These are phyloP conservation scores for Ganoderma multipileum DNA, from an alignment of 1,284 basidiomycete species.

Conservation along the genomic window DNA sequence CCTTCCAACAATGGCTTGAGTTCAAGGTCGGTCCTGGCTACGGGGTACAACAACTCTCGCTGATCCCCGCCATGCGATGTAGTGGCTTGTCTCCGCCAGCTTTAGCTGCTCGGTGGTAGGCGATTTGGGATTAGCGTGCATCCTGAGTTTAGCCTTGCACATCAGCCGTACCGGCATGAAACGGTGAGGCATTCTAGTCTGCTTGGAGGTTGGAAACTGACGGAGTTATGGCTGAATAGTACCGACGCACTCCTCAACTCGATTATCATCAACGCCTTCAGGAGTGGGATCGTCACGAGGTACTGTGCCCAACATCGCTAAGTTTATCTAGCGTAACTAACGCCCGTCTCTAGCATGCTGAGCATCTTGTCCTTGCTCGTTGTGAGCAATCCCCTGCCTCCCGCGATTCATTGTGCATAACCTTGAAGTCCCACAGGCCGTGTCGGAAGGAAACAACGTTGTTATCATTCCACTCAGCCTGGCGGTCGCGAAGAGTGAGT, in stretches of 20 bases:
- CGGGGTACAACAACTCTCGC: no score
- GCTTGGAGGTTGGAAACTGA: background rate
- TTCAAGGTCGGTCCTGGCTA: background rate
- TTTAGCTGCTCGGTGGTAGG: background rate
- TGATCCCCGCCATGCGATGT: background rate
- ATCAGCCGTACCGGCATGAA: constrained; percentile 1
- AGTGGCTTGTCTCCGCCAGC: background rate
- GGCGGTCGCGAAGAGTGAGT: background rate
- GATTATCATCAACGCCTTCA: constrained; percentile 2
- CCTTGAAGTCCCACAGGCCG: background rate
- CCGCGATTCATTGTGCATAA: background rate
- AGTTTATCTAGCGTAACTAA: background rate
- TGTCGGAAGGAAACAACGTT: background rate
- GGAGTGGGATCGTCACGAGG: background rate
- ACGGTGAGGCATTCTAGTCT: background rate
- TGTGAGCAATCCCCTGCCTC: background rate
- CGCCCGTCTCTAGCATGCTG: background rate
- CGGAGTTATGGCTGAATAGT: background rate
- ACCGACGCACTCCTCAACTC: constrained; percentile 3
- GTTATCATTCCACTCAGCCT: background rate
- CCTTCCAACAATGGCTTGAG: background rate
- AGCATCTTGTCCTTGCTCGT: constrained; percentile 1
- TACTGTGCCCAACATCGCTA: background rate
- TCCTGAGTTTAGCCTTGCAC: background rate
- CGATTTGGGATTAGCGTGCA: background rate